Percentiles rank a stretch among this genome's conserved stretches.
phyloP scores from a whole-genome alignment of 805 yeast genomes.

The Hanseniaspora taiwanica region DNA sequence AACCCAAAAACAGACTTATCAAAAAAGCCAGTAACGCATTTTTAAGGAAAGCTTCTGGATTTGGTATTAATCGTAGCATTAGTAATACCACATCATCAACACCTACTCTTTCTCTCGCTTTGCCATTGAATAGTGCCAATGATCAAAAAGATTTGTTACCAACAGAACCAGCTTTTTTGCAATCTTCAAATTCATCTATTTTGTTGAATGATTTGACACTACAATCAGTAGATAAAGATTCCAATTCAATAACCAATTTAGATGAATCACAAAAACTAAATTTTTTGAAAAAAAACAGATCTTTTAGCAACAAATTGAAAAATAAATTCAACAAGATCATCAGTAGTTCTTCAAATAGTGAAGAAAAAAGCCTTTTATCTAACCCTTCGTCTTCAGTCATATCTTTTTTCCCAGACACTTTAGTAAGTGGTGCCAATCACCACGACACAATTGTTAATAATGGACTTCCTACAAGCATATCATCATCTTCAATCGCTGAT shows the following conservation, averaged over 20 bases:
- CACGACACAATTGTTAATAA: too few relatives aligned
- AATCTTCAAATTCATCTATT: too few relatives aligned
- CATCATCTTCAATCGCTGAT: too few relatives aligned
- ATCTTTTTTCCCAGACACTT: neutral
- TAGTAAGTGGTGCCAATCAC: too few relatives aligned
- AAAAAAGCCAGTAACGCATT: constrained; percentile 1
- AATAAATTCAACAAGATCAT: neutral
- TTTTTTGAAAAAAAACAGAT: neutral
- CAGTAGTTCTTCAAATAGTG: neutral
- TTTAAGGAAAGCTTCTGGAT: constrained; percentile 1
- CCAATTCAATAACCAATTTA: neutral
- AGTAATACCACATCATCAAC: neutral
- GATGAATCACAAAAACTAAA: neutral
- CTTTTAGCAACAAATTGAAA: constrained; percentile 1
- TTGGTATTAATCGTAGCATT: neutral
- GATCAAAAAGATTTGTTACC: neutral
- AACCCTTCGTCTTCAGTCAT: neutral
- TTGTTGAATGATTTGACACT: too few relatives aligned
- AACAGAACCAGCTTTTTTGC: too few relatives aligned
- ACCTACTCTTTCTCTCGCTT: too few relatives aligned
- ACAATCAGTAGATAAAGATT: neutral
- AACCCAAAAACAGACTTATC: neutral
- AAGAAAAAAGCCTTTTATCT: neutral
- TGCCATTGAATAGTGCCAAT: too few relatives aligned
- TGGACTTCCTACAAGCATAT: too few relatives aligned